Base-by-base conservation (phyloP, 306 rosid species). In the Trifolium subterraneum region DNA sequence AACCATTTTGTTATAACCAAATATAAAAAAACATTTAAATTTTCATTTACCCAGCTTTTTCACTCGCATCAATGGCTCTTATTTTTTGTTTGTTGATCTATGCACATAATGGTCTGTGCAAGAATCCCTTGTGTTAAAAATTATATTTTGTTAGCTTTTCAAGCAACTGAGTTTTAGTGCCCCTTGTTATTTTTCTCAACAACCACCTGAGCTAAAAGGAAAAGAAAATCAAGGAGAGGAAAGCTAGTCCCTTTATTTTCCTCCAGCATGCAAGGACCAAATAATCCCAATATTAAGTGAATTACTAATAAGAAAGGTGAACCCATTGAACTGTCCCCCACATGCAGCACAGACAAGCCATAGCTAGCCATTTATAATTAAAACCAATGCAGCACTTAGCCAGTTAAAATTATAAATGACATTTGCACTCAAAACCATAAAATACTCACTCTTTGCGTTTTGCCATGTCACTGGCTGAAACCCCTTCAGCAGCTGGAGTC, bases 401-500 rank as follows among this genome's bases (percentile, higher is more conserved):
- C 3, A 33, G 72, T 19, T 72, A 71, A 25, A 74, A 14, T 68
- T 74, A 64, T 20, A n/a, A n/a, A n/a, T n/a, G n/a, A n/a, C n/a
- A n/a, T n/a, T n/a, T n/a, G n/a, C n/a, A n/a, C n/a, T n/a, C n/a
- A n/a, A n/a, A n/a, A n/a, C n/a, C n/a, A n/a, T n/a, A 78, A 79
- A 80, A 77, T 72, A 86, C 91, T 82, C 81, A 92, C 99, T 48
- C 81, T 79, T 90, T 87, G 41, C 97, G 99, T 87, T 90, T 94
- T 71, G 52, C 74, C 95, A 92, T 88, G 66, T 94, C 97, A 71
- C 80, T 79, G 72, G 89, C 82, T 15, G 96, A 92, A 85, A 94
- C 97, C 78, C 93, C 97, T 83, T 90, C 96, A 59, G 97, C 96
- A 71, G 99, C 99, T 73, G 89, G 88, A 82, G 96, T 88, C 71